Evolutionary conservation across 352 stramenopile genomes (phyloP), one percentile per base, ranked within the genome.

Genomic region (Phytopythium chamaehyphon): DNA sequence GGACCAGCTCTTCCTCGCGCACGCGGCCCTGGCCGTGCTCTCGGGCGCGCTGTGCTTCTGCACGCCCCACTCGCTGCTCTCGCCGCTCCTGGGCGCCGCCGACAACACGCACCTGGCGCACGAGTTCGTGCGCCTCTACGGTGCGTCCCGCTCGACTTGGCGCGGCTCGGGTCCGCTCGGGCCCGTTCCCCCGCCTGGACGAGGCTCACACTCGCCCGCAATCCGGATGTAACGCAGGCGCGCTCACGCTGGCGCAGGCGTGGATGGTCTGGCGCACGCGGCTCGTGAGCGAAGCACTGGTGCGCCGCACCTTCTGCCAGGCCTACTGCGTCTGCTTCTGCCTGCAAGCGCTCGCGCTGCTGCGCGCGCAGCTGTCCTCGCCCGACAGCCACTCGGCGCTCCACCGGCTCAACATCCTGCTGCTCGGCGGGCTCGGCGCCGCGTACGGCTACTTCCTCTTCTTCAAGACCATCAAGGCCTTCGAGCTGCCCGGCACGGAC

Each of bases 391-490:
- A 94, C 57, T 94, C 84, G 58, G 54, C 70, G 47, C 66, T 94
- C 24, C 79, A 94, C 55, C 92, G 81, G 84, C 38, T 90, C 61
- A 91, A 94, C 57, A 78, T 94, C 37, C 44, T 92, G 46, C 50
- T 92, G 39, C 71, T 94, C 2, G 70, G 61, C 15, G 74, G 62
- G 11, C 66, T 94, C 0, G 81, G 81, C 28, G 68, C 59, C 14
- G 76, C 72, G 10, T 94, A 94, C 61, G 81, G 84, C 53, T 92
- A 92, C 64, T 92, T 94, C 50, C 70, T 94, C 28, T 54, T 78
- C 36, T 92, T 90, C 69, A 91, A 89, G 74, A 89, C 84, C 51
- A 91, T 92, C 62, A 94, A 94, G 64, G 81, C 80, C 22, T 94
- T 94, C 46, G 84, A 94, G 55, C 64, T 94, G 22, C 84, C 84